A percentile compares a stretch with the other conserved stretches of the same genome.
phyloP scores from a whole-genome alignment of 768 basidiomycete species.

The Pleurotus ostreatus region DNA sequence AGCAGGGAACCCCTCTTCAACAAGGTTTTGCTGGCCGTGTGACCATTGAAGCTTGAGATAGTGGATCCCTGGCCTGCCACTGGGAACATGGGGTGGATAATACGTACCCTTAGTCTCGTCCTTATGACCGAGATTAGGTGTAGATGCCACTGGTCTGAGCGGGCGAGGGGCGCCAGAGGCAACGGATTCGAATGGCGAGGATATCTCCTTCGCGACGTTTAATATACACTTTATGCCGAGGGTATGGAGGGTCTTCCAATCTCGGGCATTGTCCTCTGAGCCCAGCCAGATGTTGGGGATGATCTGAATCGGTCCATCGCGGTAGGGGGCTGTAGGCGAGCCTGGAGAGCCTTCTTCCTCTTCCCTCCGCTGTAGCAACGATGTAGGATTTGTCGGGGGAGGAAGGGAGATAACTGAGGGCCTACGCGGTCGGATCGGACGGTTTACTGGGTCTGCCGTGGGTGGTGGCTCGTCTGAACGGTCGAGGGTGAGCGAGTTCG shows the following conservation, averaged over 20 bases:
- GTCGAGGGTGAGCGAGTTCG: slow-evolving; percentile 42
- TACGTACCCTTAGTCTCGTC: slow-evolving; percentile 44
- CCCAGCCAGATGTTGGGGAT: slow-evolving; percentile 88
- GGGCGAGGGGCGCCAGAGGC: slow-evolving; percentile 33
- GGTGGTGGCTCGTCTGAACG: slow-evolving; percentile 24
- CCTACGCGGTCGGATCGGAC: slow-evolving; percentile 45
- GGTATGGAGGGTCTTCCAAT: slow-evolving; percentile 68
- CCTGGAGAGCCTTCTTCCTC: slow-evolving; percentile 48
- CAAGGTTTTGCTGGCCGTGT: slow-evolving; percentile 89
- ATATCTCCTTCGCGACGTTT: slow-evolving; percentile 92
- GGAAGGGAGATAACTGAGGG: slow-evolving; percentile 73
- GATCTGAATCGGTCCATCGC: slow-evolving; percentile 78
- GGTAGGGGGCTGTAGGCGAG: slow-evolving; percentile 62
- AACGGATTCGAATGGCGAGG: slow-evolving; percentile 57
- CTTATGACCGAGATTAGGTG: slow-evolving; percentile 52
- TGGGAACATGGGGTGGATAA: slow-evolving; percentile 61
- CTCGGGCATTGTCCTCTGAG: slow-evolving; percentile 86
- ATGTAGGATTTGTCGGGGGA: slow-evolving; percentile 40
- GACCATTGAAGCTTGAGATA: slow-evolving; percentile 92
- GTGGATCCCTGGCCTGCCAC: slow-evolving; percentile 74
- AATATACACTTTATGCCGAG: slow-evolving; percentile 77
- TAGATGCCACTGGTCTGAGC: slow-evolving; percentile 60
- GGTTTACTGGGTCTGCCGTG: slow-evolving; percentile 27
- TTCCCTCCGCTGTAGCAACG: slow-evolving; percentile 59
- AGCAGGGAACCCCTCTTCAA: slow-evolving; percentile 68